Base-by-base conservation (phyloP, 78 protist species). In the Dictyostelium firmibasis region DNA sequence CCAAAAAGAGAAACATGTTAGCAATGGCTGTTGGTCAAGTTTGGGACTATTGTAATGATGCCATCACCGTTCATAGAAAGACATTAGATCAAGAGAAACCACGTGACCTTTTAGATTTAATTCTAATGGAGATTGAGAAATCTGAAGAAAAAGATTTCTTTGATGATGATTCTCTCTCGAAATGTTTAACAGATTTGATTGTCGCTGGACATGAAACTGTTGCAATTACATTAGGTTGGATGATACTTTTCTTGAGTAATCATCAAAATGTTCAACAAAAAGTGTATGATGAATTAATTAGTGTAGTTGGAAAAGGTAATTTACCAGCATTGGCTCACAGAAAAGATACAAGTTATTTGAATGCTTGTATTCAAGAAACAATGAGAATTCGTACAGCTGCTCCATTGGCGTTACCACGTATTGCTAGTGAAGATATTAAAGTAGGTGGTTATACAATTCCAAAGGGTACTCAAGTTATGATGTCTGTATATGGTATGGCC, bases 201-300 rank as follows among this genome's bases (percentile, higher is more conserved):
- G 81, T 88, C 0, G 93, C 93, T 14, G 93, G 93, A 47, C 93
- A 88, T 53, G 93, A 88, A 79, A 88, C 93, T 20, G 93, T 88
- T 57, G 93, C 93, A 31, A 88, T 79, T 69, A 88, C 93, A 0
- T 47, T 88, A 33, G 93, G 93, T 23, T 88, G 93, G 93, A 60
- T 88, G 64, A 67, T 88, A 14, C 70, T 88, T 4, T 88, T 43
- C 57, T 38, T 88, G 69, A 85, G 31, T n/a, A 88, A 88, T 18
- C 67, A 79, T 23, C 93, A 25, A 41, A 86, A 79, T 13, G 74
- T 81, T n/a, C 93, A 88, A 69, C 85, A 88, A 44, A 77, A 79
- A 16, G 47, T 29, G 16, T 88, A 88, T 69, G 70, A 88, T 13
- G 93, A 88, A 60, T 67, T 88, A 23, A 25, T 79, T 53, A 14